Conservation (phyloP, 345 rosid species). For the Populus simonii region DNA sequence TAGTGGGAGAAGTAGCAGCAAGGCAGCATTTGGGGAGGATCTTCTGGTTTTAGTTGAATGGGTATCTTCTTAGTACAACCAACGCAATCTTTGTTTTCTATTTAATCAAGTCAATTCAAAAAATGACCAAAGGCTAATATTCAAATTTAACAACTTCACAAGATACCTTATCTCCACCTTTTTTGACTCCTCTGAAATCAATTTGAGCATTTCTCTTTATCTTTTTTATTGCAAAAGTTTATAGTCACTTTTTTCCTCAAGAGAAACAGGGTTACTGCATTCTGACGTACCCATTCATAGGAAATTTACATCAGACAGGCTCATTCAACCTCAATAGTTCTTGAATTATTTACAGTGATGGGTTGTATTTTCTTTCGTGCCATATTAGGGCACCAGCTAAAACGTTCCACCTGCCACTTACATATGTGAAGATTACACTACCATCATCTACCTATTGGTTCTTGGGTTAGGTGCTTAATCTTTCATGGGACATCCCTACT, state of each 20-base stretch:
- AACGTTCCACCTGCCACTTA: not conserved
- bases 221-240: not conserved
- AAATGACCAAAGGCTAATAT: not conserved
- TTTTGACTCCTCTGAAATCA: too few relatives aligned
- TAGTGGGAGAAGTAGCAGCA: slow-evolving; percentile 76
- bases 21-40: slow-evolving; percentile 73
- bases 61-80: slow-evolving; percentile 42
- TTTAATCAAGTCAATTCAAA: not conserved
- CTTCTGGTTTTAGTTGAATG: slow-evolving; percentile 76
- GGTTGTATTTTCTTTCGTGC: not conserved
- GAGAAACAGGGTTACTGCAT: not conserved
- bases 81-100: not conserved
- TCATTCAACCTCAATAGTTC: not conserved
- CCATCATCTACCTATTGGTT: not conserved
- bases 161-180: too few relatives aligned
- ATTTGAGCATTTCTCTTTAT: not conserved
- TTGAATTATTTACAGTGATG: not conserved
- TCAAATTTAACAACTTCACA: not conserved
- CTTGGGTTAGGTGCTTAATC: not conserved
- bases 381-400: not conserved
- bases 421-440: not conserved
- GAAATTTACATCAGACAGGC: not conserved
- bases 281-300: not conserved
- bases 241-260: not conserved
- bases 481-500: not conserved